Base-by-base conservation (phyloP, 208 protist genomes). In the Leishmania major region DNA sequence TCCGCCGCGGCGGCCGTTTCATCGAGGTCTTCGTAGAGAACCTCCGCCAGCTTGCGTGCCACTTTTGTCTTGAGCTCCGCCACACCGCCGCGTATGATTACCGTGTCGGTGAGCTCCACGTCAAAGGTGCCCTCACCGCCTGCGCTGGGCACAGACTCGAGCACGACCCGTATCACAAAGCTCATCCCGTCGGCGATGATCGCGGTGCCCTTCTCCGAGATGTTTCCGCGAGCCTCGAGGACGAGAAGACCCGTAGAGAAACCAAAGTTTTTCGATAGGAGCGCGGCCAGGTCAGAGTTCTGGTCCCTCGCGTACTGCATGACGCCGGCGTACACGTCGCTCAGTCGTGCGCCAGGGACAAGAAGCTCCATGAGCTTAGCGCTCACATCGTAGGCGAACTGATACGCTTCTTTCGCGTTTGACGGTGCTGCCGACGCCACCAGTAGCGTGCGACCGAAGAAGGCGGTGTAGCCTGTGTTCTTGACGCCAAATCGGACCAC, bases 181-280 rank as follows among this genome's bases (percentile, higher is more conserved):
- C 88, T 87, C 95, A 98, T 98, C 25, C 90, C 91, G 59, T 95
- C 84, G 57, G 79, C 75, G 31, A 98, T 88, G 3, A 83, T 75
- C 17, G 87, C 90, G 11, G 87, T 92, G 17, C 92, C 95, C 67
- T 95, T 96, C 75, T 91, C 89, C 4, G 93, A 93, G 51, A 97
- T 96, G n/a, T 82, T 91, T 35, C 92, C 95, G 19, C 93, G 93
- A 60, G 87, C 82, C 77, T 97, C 92, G 47, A 97, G 83, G 51
- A 97, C 92, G 15, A 97, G 88, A 45, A 97, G 82, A 7, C 95
- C 95, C 2, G 95, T 97, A 3, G 91, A 92, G 66, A 96, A 96
- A 17, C 95, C 95, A 35, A 97, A 87, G 15, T 85, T 92, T 77
- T 89, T 94, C 64, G 77, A 59, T 7, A 97, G 86, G 57, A 86